These are phyloP conservation scores for Polytrichum commune DNA, from an alignment of 225 moss, liverwort and hornwort genomes.

Conservation along the genomic window DNA sequence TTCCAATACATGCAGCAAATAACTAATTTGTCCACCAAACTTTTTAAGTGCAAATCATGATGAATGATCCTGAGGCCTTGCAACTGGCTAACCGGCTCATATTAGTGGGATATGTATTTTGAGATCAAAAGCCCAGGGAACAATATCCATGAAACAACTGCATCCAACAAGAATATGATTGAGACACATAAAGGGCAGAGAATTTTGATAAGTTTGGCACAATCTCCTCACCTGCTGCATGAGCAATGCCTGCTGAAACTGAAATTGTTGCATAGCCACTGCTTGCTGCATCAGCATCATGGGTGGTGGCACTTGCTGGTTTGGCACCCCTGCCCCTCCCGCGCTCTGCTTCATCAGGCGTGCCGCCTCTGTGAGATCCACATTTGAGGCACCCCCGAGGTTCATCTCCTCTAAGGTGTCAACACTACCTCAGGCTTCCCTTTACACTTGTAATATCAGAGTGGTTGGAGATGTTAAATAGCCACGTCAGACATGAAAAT, in stretches of 20 bases:
- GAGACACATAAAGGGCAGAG: not conserved
- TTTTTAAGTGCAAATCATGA: too few relatives aligned
- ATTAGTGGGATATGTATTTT: too few relatives aligned
- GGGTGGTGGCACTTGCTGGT: constrained; percentile 63
- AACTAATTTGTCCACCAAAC: too few relatives aligned
- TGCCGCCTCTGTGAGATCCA: constrained; percentile 64
- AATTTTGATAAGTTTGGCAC: not conserved
- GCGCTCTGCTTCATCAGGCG: constrained; percentile 62
- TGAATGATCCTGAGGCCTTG: too few relatives aligned
- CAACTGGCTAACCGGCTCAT: too few relatives aligned
- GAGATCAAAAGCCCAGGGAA: too few relatives aligned
- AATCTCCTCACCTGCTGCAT: constrained; percentile 68
- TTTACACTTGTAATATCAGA: not conserved
- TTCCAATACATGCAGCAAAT: too few relatives aligned
- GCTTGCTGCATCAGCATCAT: constrained; percentile 96
- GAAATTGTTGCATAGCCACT: constrained; percentile 93
- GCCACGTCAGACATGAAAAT: not conserved
- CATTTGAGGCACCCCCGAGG: constrained; percentile 22
- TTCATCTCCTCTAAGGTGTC: constrained; percentile 21
- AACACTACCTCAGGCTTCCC: too few relatives aligned
- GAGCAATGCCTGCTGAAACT: constrained; percentile 85
- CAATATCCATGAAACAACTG: too few relatives aligned
- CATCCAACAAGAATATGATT: not conserved
- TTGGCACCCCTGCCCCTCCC: constrained; percentile 39
- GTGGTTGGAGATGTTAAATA: not conserved